Percentiles rank a stretch among this genome's conserved stretches.
These are phyloP conservation scores for Ascochyta viciae-villosae DNA, from an alignment of 2,329 filamentous ascomycete species.

Conservation along the genomic window DNA sequence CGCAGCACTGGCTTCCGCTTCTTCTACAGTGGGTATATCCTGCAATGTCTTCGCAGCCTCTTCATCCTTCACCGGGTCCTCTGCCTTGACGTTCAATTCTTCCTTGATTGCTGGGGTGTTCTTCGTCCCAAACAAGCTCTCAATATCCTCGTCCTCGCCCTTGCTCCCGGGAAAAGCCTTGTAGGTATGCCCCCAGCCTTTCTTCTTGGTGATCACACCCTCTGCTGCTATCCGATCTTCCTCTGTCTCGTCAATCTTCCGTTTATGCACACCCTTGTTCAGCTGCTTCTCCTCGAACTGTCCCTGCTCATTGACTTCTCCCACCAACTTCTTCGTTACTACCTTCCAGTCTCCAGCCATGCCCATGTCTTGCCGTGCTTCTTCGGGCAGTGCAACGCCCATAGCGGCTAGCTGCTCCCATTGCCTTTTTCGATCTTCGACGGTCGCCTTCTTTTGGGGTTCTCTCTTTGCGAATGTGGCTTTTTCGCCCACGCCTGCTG, in stretches of 20 bases:
- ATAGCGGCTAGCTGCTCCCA: constrained; percentile 86
- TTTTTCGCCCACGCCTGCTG: constrained; percentile 34
- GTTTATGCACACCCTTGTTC: constrained; percentile 67
- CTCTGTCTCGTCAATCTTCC: constrained; percentile 65
- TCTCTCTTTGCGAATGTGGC: constrained; percentile 42
- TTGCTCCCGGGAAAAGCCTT: constrained; percentile 54
- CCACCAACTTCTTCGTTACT: constrained; percentile 59
- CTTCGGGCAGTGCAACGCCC: constrained; percentile 83
- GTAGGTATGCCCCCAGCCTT: constrained; percentile 55
- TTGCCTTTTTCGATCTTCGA: constrained; percentile 79
- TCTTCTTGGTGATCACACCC: constrained; percentile 51
- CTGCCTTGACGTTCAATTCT: constrained; percentile 44
- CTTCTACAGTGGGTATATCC: constrained; percentile 40
- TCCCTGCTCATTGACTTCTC: constrained; percentile 53
- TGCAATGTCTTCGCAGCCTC: constrained; percentile 26
- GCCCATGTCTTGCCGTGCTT: constrained; percentile 80
- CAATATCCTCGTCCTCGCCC: constrained; percentile 67
- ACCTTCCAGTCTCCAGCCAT: constrained; percentile 89
- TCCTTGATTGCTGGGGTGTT: constrained; percentile 52
- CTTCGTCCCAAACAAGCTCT: constrained; percentile 61
- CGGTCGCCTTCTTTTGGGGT: constrained; percentile 56
- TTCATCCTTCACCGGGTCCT: constrained; percentile 23
- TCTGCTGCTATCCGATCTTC: constrained; percentile 67
- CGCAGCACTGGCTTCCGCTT: constrained; percentile 28
- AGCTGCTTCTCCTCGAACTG: constrained; percentile 53